phyloP scores from a whole-genome alignment of 352 stramenopile species.

The Globisporangium viniferum region DNA sequence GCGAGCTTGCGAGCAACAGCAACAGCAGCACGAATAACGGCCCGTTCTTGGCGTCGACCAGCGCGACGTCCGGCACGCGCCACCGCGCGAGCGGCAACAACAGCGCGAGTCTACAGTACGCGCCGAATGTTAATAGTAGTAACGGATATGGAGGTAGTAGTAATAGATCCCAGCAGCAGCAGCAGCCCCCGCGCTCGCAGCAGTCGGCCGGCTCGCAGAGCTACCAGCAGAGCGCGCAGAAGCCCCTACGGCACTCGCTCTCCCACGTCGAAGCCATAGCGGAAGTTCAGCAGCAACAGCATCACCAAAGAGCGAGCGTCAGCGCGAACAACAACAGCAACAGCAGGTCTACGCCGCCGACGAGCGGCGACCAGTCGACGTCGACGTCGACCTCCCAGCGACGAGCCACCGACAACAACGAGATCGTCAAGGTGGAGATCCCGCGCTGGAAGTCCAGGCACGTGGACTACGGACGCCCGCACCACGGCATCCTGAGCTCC shows the following conservation, averaged over 20 bases:
- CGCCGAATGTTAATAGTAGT: background rate
- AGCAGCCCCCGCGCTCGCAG: constrained; percentile 5
- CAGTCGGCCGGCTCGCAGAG: constrained; percentile 8
- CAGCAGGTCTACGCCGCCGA: constrained; percentile 3
- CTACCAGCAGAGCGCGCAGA: constrained; percentile 32
- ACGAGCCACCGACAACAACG: constrained; percentile 34
- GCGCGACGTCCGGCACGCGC: constrained; percentile 9
- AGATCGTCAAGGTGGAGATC: constrained; percentile 76
- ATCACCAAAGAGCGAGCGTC: background rate
- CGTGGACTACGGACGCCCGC: constrained; percentile 28
- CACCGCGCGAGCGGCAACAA: constrained; percentile 14
- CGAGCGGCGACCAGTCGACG: constrained; percentile 4
- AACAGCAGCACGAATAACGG: constrained; percentile 7
- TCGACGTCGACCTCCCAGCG: constrained; percentile 14
- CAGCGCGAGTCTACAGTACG: constrained; percentile 10
- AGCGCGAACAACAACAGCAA: background rate
- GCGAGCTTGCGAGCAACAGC: constrained; percentile 11
- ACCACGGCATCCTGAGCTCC: constrained; percentile 28
- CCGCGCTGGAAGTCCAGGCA: constrained; percentile 64
- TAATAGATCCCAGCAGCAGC: constrained; percentile 3
- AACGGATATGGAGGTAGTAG: constrained; percentile 2
- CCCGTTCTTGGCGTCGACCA: constrained; percentile 7
- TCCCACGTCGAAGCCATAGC: constrained; percentile 34
- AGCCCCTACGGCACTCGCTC: constrained; percentile 47
- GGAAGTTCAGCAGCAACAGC: constrained; percentile 4